Conservation (phyloP, 257 asterid genomes). For the Echites panduratus region DNA sequence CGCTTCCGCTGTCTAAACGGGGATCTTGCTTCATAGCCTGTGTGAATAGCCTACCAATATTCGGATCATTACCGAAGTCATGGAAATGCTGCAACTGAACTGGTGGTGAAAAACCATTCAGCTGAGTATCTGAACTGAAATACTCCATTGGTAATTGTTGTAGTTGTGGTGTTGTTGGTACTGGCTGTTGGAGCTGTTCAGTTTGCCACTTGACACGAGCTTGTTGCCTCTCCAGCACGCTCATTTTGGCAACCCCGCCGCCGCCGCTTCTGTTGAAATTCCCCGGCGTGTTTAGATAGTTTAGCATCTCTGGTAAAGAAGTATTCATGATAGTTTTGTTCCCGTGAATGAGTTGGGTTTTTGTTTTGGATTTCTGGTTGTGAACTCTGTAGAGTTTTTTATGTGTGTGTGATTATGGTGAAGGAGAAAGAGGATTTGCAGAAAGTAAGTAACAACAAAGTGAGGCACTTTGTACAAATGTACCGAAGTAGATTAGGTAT, state of each 20-base stretch:
- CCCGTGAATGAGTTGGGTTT: background rate
- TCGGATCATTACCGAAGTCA: conserved; percentile 31
- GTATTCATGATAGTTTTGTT: conserved; percentile 26
- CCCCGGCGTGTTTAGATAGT: conserved; percentile 22
- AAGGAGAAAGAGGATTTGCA: background rate
- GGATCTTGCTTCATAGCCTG: conserved; percentile 55
- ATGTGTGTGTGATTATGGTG: background rate
- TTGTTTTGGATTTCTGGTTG: background rate
- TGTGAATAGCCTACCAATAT: conserved; percentile 30
- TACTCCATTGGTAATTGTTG: conserved; percentile 15
- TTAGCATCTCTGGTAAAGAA: conserved; percentile 40
- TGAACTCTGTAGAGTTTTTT: too few species aligned
- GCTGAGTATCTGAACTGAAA: conserved; percentile 25
- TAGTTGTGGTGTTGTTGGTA: background rate
- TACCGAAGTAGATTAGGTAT: conserved; percentile 22
- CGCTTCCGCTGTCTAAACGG: conserved; percentile 23
- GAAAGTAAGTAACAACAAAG: conserved; percentile 22
- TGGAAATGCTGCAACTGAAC: conserved; percentile 24
- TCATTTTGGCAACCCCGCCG: conserved; percentile 23
- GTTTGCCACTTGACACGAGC: conserved; percentile 43
- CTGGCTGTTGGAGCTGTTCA: conserved; percentile 29
- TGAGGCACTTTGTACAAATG: background rate
- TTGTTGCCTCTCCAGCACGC: conserved; percentile 47
- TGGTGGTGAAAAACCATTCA: conserved; percentile 14
- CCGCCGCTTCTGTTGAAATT: conserved; percentile 15